A percentile compares a stretch with the other conserved stretches of the same genome.
Evolutionary conservation across 2,329 filamentous ascomycete species (phyloP).

Genomic region (Alternaria arborescens): DNA sequence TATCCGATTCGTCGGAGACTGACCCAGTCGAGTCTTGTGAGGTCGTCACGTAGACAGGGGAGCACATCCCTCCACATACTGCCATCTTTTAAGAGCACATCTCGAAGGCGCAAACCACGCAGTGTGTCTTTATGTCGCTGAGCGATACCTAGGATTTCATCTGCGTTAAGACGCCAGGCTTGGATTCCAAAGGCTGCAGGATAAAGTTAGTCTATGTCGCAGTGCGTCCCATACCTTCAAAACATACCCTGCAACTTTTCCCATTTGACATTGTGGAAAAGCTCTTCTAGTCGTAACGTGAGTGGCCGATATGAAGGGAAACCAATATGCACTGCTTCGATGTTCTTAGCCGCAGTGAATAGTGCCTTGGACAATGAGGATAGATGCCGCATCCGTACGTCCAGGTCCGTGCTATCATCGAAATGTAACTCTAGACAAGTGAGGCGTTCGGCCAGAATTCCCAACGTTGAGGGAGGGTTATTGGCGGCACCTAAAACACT

Average conservation of each 20-base stretch:
- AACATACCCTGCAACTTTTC: slow-evolving; percentile 59
- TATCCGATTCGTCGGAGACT: slow-evolving; percentile 70
- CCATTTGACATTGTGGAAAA: slow-evolving; percentile 71
- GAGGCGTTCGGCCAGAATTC: slow-evolving; percentile 63
- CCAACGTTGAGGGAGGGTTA: slow-evolving; percentile 58
- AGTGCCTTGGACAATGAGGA: slow-evolving; percentile 66
- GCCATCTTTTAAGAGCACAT: slow-evolving; percentile 68
- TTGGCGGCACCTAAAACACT: slow-evolving; percentile 63
- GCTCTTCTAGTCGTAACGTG: slow-evolving; percentile 64
- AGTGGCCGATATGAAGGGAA: slow-evolving; percentile 68
- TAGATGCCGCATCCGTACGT: slow-evolving; percentile 65
- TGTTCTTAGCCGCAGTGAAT: slow-evolving; percentile 66
- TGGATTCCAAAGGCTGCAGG: slow-evolving; percentile 67
- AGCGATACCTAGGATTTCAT: slow-evolving; percentile 68
- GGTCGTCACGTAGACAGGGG: slow-evolving; percentile 63
- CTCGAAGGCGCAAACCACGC: slow-evolving; percentile 66
- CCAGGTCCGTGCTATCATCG: slow-evolving; percentile 65
- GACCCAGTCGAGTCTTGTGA: slow-evolving; percentile 67
- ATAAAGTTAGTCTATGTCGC: background rate
- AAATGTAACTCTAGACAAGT: slow-evolving; percentile 71
- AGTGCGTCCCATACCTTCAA: background rate
- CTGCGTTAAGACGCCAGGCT: slow-evolving; percentile 67
- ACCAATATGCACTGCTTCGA: slow-evolving; percentile 70
- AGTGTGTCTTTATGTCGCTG: slow-evolving; percentile 65
- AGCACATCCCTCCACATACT: slow-evolving; percentile 70